A percentile compares a stretch with the other conserved stretches of the same genome.
Conservation (phyloP, 2,329 filamentous ascomycete genomes). For the Arthrobotrys conoides region DNA sequence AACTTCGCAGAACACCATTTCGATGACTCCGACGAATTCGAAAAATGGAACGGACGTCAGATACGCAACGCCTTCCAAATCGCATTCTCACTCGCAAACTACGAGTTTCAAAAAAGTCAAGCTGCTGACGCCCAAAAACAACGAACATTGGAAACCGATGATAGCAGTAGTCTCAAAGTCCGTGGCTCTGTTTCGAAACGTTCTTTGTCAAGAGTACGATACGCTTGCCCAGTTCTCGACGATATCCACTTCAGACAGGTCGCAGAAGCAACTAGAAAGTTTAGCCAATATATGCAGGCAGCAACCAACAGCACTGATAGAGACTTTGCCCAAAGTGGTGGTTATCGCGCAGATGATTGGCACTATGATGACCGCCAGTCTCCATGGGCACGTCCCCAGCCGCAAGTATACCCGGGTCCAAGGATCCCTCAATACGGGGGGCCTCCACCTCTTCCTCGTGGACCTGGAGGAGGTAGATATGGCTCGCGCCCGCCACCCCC, state of each 20-base stretch:
- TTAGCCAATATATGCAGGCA: constrained; percentile 21
- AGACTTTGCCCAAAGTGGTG: constrained; percentile 20
- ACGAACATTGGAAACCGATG: not conserved
- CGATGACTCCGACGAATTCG: not conserved
- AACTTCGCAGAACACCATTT: constrained; percentile 61
- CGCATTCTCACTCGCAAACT: constrained; percentile 68
- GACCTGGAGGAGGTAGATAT: not conserved
- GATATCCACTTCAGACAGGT: constrained; percentile 14
- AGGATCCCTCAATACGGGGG: not conserved
- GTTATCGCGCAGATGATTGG: constrained; percentile 19
- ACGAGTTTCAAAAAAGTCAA: constrained; percentile 2
- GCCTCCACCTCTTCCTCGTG: not conserved
- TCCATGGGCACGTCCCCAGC: not conserved
- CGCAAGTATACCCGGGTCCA: not conserved
- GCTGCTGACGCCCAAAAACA: not conserved
- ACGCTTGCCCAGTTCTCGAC: not conserved
- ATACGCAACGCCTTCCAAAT: constrained; percentile 69
- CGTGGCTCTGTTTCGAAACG: constrained; percentile 3
- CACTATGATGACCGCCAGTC: constrained; percentile 13
- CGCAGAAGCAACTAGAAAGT: constrained; percentile 17
- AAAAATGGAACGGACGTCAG: constrained; percentile 67
- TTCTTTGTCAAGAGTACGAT: not conserved
- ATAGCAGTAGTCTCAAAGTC: not conserved
- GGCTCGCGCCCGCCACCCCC: not conserved
- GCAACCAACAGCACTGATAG: constrained; percentile 21